These are phyloP conservation scores for Sarocladium kiliense DNA, from an alignment of 2,329 filamentous ascomycete genomes.

Conservation along the genomic window DNA sequence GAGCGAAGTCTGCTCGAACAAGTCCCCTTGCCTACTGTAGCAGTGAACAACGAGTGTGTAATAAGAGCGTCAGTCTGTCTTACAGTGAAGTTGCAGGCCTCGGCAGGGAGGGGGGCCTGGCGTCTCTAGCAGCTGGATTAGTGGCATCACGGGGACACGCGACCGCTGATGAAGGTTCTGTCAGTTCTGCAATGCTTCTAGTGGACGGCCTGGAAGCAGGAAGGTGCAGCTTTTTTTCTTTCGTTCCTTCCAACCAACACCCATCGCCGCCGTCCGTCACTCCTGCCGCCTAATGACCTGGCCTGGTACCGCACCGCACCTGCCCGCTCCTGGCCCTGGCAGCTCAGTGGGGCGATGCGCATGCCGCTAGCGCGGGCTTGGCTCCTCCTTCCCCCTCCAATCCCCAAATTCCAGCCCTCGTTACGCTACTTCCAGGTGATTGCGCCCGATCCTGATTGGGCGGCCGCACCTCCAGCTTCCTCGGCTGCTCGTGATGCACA, in stretches of 20 bases:
- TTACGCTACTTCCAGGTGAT: not conserved
- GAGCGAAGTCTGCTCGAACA: too few relatives aligned
- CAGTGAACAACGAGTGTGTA: too few relatives aligned
- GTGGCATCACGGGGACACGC: slow-evolving; percentile 1
- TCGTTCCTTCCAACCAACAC: not conserved
- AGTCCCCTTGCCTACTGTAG: too few relatives aligned
- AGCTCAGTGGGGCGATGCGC: slow-evolving; percentile 1
- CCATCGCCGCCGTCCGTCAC: too few relatives aligned
- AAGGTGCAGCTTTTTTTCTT: not conserved
- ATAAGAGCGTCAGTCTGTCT: too few relatives aligned
- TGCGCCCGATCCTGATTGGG: not conserved
- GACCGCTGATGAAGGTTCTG: not conserved
- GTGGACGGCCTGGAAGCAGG: not conserved
- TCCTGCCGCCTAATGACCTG: too few relatives aligned
- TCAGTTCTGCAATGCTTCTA: not conserved
- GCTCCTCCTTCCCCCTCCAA: not conserved
- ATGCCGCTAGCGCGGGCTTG: not conserved
- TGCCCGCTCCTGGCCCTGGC: not conserved
- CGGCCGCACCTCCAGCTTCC: slow-evolving; percentile 10
- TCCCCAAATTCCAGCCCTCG: not conserved
- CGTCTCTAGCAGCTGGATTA: not conserved
- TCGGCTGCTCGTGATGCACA: slow-evolving; percentile 16
- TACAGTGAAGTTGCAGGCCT: not conserved
- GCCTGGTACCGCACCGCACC: not conserved
- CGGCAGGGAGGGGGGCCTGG: not conserved